Base-by-base conservation (phyloP, 2,329 filamentous ascomycete species). In the Colletotrichum paranaense region DNA sequence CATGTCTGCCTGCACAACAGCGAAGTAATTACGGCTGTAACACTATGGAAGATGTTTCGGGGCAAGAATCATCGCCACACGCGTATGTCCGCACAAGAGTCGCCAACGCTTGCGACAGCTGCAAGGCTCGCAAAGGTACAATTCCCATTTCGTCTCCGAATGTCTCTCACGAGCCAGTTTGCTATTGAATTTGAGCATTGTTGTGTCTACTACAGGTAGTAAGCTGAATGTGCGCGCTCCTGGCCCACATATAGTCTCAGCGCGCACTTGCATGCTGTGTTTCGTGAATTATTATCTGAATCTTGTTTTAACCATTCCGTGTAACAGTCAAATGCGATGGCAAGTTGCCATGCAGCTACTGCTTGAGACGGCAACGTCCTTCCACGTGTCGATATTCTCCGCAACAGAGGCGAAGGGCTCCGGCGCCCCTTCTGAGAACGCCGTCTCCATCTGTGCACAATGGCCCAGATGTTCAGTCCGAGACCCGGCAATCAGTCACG, bases 241-340 rank as follows among this genome's bases (percentile, higher is more conserved):
- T 19, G 19, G 42, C 16, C 14, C 38, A 7, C 14, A 42, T 4
- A n/a, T 8, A 49, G 4, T 16, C 62, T 8, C 6, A 22, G 11
- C 5, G 52, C n/a, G 38, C 32, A 19, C n/a, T 22, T 26, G 35
- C 22, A 46, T 32, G 5, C 8, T 58, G 7, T 24, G 52, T 9
- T 16, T 42, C 28, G 8, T 46, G 42, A 19, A 5, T 4, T 6
- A 19, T 14, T 12, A n/a, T 7, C 9, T 56, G 32, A 32, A 24
- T 24, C 9, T 26, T 4, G 12, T 12, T 66, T 60, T 73, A 35
- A 73, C 32, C 38, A 30, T 22, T 16, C 16, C 26, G 16, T 46
- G 19, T 55, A 74, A 86, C 89, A 75, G 86, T 89, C 53, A 89
- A 88, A 79, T 90, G 88, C 77, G 87, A 89, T 74, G 88, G 88